Percentiles rank a stretch among this genome's conserved stretches.
phyloP scores from a whole-genome alignment of 345 rosid species.

The Salix arbutifolia region DNA sequence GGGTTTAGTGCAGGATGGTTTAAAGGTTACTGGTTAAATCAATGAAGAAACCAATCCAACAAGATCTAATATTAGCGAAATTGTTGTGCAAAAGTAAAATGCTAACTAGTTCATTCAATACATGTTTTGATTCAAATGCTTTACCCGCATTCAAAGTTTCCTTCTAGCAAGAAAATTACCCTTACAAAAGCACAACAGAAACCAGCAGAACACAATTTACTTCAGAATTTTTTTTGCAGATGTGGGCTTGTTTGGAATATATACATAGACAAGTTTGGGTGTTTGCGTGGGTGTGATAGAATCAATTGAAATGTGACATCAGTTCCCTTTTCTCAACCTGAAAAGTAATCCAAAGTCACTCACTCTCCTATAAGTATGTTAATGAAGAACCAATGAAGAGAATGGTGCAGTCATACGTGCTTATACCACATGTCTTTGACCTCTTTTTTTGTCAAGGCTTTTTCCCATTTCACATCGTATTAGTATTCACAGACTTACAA shows the following conservation, averaged over 20 bases:
- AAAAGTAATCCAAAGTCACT: background rate
- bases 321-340: background rate
- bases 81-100: background rate
- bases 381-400: background rate
- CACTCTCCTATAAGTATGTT: background rate
- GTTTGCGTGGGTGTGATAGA: background rate
- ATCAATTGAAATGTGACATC: background rate
- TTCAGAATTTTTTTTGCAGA: background rate
- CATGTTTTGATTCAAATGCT: background rate
- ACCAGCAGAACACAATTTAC: background rate
- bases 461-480: background rate
- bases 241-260: background rate
- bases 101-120: background rate
- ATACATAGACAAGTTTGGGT: background rate
- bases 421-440: background rate
- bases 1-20: background rate
- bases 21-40: background rate
- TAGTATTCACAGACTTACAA: background rate
- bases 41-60: background rate
- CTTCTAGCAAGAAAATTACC: background rate
- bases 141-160: background rate
- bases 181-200: background rate
- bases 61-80: background rate
- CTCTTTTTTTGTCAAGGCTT: background rate
- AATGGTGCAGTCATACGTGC: background rate